Base-by-base conservation (phyloP, 176 grass and related monocot genomes). In the Olyra latifolia region DNA sequence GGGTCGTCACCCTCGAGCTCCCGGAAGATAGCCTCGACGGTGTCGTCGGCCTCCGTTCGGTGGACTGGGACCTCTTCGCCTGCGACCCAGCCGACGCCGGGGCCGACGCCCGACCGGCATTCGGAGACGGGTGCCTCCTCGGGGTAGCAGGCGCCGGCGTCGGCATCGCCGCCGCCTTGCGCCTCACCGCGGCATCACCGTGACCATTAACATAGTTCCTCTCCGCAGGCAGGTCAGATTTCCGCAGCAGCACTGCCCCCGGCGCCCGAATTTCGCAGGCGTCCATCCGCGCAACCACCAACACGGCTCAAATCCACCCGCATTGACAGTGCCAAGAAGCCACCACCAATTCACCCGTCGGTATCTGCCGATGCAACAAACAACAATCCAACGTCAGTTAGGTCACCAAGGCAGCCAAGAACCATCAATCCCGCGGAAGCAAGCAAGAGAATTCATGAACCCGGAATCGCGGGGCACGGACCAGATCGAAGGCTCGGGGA, bases 81-180 rank as follows among this genome's bases (percentile, higher is more conserved):
- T 78, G 82, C 70, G 89, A 74, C 60, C 77, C 53, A 28, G 74
- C 15, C 17, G 54, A 46, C 52, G 79, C 64, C 29, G 82, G 46
- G 13, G 71, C 79, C 56, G 78, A 56, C 17, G 79, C 15, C 16
- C 70, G 67, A 16, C 10, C 77, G 16, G 87, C 89, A 85, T 86
- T 94, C 87, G 92, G 92, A 71, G 89, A 91, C 13, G 89, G 83
- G 65, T 86, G 87, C 72, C 92, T 15, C 65, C 79, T 58, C 17
- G 86, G 88, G 13, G 91, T 83, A 5, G 66, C 20, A n/a, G 91
- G 87, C 62, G 60, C 24, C 20, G 68, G 17, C 11, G 79, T 29
- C 27, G 74, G 39, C 77, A 84, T 80, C 48, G 74, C 57, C 23
- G 76, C 24, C 27, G 39, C 73, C 82, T 76, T 83, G 75, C 80